Evolutionary conservation across 257 asterid species (phyloP).

Genomic region (Marsdenia floribunda): DNA sequence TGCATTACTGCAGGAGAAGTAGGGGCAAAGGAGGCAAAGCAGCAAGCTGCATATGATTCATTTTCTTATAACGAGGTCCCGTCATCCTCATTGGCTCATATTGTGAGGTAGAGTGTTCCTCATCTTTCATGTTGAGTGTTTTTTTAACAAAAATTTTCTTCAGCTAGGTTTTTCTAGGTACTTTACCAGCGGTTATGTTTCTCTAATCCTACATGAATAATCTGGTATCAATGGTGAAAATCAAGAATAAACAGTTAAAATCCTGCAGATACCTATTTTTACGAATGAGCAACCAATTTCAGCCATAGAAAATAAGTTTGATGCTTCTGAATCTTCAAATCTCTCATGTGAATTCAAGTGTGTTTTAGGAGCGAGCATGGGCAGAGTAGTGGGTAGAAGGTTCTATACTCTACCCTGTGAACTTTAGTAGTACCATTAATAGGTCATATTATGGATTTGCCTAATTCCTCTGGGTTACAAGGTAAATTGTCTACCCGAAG

Average conservation of each 20-base stretch:
- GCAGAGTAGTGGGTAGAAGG: background rate
- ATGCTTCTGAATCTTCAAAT: conserved; percentile 3
- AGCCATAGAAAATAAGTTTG: background rate
- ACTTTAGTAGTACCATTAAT: background rate
- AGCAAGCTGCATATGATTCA: conserved; percentile 75
- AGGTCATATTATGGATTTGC: background rate
- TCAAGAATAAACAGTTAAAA: background rate
- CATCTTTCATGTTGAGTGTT: background rate
- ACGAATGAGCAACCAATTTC: background rate
- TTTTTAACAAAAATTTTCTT: background rate
- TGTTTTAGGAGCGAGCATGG: background rate
- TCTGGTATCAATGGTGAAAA: background rate
- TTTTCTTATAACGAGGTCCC: conserved; percentile 66
- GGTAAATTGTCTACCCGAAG: background rate
- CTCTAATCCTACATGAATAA: background rate
- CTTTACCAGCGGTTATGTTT: background rate
- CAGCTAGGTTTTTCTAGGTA: background rate
- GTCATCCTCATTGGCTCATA: conserved; percentile 62
- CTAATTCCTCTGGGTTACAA: background rate
- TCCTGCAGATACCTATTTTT: background rate
- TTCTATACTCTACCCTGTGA: background rate
- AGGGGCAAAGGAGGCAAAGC: conserved; percentile 73
- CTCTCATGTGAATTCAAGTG: background rate
- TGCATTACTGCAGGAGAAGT: conserved; percentile 68
- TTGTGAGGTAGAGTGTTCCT: conserved; percentile 43